Evolutionary conservation across 257 asterid species (phyloP).

Genomic region (Plectranthus barbatus): DNA sequence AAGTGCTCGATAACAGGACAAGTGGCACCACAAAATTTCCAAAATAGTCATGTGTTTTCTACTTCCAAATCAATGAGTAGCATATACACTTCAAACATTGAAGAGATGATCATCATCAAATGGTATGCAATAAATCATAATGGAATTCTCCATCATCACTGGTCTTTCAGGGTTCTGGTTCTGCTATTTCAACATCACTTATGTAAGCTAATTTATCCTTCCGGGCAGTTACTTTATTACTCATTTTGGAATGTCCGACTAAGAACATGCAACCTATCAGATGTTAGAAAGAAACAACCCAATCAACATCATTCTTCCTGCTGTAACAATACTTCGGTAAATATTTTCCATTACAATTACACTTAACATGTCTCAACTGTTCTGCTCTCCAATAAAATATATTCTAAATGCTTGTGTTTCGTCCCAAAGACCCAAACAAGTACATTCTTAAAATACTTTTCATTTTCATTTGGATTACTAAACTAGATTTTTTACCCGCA

Average conservation of each 20-base stretch:
- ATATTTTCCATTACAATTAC: neutral
- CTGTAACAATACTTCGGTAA: neutral
- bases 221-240: neutral
- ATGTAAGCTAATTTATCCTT: neutral
- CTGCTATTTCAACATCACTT: neutral
- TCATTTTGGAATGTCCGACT: neutral
- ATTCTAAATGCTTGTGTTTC: neutral
- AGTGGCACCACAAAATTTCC: no score
- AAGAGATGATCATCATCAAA: neutral
- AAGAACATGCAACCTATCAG: no score
- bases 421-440: neutral
- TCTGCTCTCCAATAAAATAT: neutral
- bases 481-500: neutral
- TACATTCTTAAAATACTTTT: neutral
- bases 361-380: neutral
- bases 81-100: neutral
- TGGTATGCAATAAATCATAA: neutral
- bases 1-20: no score
- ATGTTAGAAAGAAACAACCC: neutral
- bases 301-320: neutral
- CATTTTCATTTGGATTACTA: neutral
- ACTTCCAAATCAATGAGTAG: neutral
- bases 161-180: neutral
- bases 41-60: neutral
- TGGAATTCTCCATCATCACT: neutral